phyloP scores from a whole-genome alignment of 164 flowering plant species.

The Macadamia integrifolia region DNA sequence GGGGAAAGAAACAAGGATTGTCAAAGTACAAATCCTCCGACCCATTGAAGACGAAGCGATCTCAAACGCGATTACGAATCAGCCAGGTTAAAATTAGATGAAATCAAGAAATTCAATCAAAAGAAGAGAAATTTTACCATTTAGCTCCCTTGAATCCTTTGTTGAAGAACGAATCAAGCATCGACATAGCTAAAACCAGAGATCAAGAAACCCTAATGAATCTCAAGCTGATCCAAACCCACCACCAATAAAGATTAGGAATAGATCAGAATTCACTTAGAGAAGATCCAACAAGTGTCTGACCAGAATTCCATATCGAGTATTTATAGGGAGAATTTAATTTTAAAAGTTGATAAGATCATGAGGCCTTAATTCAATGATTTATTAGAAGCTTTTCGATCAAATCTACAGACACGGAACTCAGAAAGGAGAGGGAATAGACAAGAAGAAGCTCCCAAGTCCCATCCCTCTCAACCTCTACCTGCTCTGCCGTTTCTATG shows the following conservation, averaged over 20 bases:
- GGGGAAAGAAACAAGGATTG: neutral
- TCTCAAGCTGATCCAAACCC: neutral
- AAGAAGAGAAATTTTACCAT: conserved; percentile 40
- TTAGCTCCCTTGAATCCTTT: conserved; percentile 74
- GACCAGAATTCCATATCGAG: no score
- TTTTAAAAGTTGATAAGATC: no score
- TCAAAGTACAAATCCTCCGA: no score
- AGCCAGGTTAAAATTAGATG: neutral
- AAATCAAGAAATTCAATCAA: neutral
- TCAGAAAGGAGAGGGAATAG: neutral
- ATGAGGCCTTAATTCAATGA: no score
- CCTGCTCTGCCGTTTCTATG: neutral
- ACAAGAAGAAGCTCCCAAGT: neutral
- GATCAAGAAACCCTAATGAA: conserved; percentile 8
- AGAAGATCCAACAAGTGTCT: no score
- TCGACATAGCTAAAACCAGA: conserved; percentile 44
- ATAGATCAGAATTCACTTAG: no score
- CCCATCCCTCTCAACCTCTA: neutral
- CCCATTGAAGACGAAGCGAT: no score
- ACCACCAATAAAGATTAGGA: neutral
- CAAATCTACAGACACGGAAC: no score
- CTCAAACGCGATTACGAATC: neutral
- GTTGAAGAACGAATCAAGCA: conserved; percentile 83
- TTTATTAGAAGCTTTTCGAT: no score
- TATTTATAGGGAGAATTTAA: no score